These are phyloP conservation scores for Hygrophorus russula DNA, from an alignment of 768 basidiomycete genomes.

Conservation along the genomic window DNA sequence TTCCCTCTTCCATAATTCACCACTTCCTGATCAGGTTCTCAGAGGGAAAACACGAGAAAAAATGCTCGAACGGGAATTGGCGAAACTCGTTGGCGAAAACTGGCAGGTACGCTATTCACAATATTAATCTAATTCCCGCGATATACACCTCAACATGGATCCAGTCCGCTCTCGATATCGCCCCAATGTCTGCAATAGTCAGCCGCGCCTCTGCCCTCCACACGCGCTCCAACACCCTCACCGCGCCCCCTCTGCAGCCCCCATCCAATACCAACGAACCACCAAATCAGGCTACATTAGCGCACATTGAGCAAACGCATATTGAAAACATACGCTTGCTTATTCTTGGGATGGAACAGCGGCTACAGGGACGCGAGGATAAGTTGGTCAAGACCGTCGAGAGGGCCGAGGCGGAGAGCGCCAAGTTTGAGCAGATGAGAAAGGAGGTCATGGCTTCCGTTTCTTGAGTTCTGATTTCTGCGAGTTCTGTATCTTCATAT, in stretches of 20 bases:
- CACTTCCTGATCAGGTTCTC: conserved; percentile 1
- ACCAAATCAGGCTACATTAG: background rate
- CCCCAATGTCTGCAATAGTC: conserved; percentile 11
- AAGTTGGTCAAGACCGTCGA: conserved; percentile 49
- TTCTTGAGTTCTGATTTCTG: background rate
- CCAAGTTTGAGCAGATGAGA: conserved; percentile 37
- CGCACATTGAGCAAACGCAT: conserved; percentile 60
- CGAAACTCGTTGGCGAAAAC: conserved; percentile 63
- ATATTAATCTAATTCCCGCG: conserved; percentile 6
- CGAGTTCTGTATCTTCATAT: too few species aligned
- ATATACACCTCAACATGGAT: background rate
- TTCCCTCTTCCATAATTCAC: background rate
- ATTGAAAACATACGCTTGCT: conserved; percentile 60
- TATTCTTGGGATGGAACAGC: conserved; percentile 68
- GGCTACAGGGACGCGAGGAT: conserved; percentile 51
- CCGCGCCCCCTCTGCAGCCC: conserved; percentile 11
- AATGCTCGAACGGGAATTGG: conserved; percentile 61
- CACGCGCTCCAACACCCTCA: conserved; percentile 24
- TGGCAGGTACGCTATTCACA: conserved; percentile 57
- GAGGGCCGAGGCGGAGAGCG: conserved; percentile 48
- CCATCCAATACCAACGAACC: background rate
- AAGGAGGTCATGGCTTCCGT: conserved; percentile 20
- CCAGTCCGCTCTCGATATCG: conserved; percentile 23
- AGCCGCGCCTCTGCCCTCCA: conserved; percentile 15
- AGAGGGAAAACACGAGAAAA: conserved; percentile 65